Conservation (phyloP, 495 filamentous ascomycete species). For the Parmelia sp. region DNA sequence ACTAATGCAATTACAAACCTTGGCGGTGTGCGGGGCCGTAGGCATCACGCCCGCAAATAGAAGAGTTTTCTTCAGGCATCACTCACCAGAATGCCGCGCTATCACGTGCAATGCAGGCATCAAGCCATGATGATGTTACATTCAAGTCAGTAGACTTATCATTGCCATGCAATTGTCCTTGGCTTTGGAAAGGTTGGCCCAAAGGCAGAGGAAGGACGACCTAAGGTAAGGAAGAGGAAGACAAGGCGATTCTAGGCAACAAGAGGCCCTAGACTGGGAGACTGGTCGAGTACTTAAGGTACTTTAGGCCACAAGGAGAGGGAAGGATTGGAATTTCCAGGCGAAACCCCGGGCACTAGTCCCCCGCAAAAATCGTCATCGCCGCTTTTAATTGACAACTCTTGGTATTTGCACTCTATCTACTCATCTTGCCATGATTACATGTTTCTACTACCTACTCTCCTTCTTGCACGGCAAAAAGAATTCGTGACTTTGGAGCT, state of each 20-base stretch:
- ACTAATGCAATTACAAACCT: conserved; percentile 8
- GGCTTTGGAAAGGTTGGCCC: neutral
- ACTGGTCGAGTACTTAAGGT: too few species aligned
- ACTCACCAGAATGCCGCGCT: conserved; percentile 4
- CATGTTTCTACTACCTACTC: too few species aligned
- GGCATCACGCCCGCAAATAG: neutral
- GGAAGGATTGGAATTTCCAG: too few species aligned
- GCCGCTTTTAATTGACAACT: too few species aligned
- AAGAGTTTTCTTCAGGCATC: conserved; percentile 7
- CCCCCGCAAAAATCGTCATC: too few species aligned
- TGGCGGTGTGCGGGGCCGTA: neutral
- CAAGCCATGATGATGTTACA: neutral
- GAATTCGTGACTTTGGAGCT: too few species aligned
- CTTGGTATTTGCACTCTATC: too few species aligned
- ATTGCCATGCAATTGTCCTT: neutral
- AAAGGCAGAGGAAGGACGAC: neutral
- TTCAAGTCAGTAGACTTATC: neutral
- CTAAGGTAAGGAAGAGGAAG: neutral
- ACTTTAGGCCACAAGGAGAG: too few species aligned
- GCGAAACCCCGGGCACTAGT: too few species aligned
- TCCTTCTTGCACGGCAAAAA: too few species aligned
- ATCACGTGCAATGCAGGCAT: conserved; percentile 8
- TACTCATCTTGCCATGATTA: too few species aligned
- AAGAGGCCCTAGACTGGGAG: conserved; percentile 20
- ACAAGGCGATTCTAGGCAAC: neutral